phyloP scores from a whole-genome alignment of 495 filamentous ascomycete genomes.

The Aspergillus nidulans region DNA sequence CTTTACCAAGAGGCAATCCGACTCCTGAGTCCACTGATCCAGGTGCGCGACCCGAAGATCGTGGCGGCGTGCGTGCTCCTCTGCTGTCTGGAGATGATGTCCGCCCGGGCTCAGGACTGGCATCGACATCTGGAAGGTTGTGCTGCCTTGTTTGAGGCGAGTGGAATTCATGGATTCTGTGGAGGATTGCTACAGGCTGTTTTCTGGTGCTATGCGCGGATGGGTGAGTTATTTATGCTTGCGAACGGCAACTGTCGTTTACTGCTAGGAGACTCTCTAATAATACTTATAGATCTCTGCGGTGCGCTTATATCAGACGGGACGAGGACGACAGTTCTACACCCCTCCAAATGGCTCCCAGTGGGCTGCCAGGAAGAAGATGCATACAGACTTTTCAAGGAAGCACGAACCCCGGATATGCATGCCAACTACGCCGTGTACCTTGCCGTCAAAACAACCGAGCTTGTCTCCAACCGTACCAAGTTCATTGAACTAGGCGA shows the following conservation, averaged over 20 bases:
- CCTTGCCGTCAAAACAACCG: slow-evolving; percentile 36
- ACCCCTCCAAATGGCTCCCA: slow-evolving; percentile 38
- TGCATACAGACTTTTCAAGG: slow-evolving; percentile 26
- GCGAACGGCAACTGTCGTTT: background rate
- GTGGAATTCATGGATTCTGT: slow-evolving; percentile 40
- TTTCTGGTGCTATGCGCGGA: slow-evolving; percentile 49
- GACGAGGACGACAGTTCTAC: slow-evolving; percentile 38
- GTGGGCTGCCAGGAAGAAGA: slow-evolving; percentile 27
- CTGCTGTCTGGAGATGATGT: slow-evolving; percentile 49
- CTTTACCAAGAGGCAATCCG: slow-evolving; percentile 45
- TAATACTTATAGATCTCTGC: slow-evolving; percentile 34
- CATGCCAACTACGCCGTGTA: slow-evolving; percentile 47
- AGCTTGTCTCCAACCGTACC: slow-evolving; percentile 38
- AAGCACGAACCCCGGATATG: slow-evolving; percentile 31
- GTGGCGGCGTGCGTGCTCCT: slow-evolving; percentile 39
- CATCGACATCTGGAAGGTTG: slow-evolving; percentile 46
- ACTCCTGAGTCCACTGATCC: slow-evolving; percentile 31
- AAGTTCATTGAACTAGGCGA: slow-evolving; percentile 33
- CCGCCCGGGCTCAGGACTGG: slow-evolving; percentile 42
- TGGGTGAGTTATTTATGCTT: slow-evolving; percentile 26
- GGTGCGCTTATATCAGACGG: slow-evolving; percentile 45
- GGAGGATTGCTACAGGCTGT: slow-evolving; percentile 37
- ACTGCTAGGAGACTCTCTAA: background rate
- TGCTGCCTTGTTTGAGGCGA: slow-evolving; percentile 40
- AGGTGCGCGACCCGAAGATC: slow-evolving; percentile 36